Base-by-base conservation (phyloP, 139 green algal species). In the Pseudopediastrum boryanum region DNA sequence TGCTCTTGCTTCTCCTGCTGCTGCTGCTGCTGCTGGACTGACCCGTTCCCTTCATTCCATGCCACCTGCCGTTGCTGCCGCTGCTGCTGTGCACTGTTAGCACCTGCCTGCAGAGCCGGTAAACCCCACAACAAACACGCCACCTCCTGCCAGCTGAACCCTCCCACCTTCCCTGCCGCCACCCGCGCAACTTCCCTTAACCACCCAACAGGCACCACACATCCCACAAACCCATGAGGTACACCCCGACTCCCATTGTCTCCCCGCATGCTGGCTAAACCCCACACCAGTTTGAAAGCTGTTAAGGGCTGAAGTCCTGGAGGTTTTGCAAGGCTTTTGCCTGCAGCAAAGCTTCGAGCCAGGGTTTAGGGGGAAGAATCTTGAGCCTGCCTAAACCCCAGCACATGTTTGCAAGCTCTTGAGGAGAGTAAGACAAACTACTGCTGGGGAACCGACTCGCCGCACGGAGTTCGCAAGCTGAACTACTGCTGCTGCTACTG, bases 231-330 rank as follows among this genome's bases (percentile, higher is more conserved):
- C 48, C 12, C 51, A 23, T 48, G 1, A 50, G 48, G 31, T 59
- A 50, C 70, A 50, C 51, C 48, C 43, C 21, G 33, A 39, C 35
- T 1, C 8, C 2, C n/a, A 39, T 44, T 61, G 29, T 31, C 8
- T 3, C 72, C 43, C 4, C 59, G 31, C 21, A 64, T 39, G 4
- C 58, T 25, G 5, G 74, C 74, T 25, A 81, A 31, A 13, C 74
- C 74, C 61, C 74, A 81, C 16, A 81, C 27, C 3, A 59, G 3
- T 74, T 81, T 0, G 74, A 74, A 27, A 81, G 62, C 74, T 81
- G 74, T 63, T 81, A 63, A 2, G 74, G 46, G 21, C 33, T 81
- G 33, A 67, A 66, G 3, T 16, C 46, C n/a, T 23, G 7, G 19
- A 71, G 39, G 31, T 63, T 23, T 35, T 42, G 31, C 19, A 74